phyloP scores from a whole-genome alignment of 345 rosid species.

The Lumnitzera littorea region DNA sequence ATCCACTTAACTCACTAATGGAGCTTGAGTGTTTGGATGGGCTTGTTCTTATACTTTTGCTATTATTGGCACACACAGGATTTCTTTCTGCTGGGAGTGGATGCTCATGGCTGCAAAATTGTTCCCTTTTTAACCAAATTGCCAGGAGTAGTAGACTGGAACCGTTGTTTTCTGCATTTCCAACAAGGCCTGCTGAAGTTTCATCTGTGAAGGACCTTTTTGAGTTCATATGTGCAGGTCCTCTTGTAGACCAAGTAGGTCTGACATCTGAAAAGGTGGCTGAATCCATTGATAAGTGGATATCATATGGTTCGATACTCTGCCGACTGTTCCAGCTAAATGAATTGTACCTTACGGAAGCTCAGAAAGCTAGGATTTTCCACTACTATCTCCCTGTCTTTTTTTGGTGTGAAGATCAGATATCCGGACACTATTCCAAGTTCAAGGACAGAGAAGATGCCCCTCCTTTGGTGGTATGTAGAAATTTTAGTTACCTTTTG shows the following conservation, averaged over 20 bases:
- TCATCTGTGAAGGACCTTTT: conserved; percentile 72
- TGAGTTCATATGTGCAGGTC: conserved; percentile 78
- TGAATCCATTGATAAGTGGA: conserved; percentile 74
- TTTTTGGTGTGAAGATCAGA: conserved; percentile 88
- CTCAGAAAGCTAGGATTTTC: conserved; percentile 74
- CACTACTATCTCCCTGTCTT: conserved; percentile 94
- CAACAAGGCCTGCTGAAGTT: conserved; percentile 49
- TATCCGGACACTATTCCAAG: conserved; percentile 53
- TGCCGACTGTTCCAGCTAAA: conserved; percentile 66
- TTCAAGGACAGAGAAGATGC: conserved; percentile 63
- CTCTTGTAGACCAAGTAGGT: conserved; percentile 58
- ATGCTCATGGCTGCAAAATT: conserved; percentile 51
- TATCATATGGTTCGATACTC: conserved; percentile 51
- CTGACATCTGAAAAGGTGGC: conserved; percentile 54
- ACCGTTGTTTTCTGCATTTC: conserved; percentile 23
- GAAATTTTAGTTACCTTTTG: background rate
- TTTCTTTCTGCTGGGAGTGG: conserved; percentile 32
- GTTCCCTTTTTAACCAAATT: conserved; percentile 22
- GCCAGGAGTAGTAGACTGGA: conserved; percentile 15
- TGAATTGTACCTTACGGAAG: conserved; percentile 52
- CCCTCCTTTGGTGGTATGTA: conserved; percentile 85
- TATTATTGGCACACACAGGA: conserved; percentile 9
- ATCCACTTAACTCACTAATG: too few relatives aligned
- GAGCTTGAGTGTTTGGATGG: too few relatives aligned
- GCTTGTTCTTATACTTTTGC: background rate